Evolutionary conservation across 495 filamentous ascomycete species (phyloP).

Genomic region (Xylaria nigripes): DNA sequence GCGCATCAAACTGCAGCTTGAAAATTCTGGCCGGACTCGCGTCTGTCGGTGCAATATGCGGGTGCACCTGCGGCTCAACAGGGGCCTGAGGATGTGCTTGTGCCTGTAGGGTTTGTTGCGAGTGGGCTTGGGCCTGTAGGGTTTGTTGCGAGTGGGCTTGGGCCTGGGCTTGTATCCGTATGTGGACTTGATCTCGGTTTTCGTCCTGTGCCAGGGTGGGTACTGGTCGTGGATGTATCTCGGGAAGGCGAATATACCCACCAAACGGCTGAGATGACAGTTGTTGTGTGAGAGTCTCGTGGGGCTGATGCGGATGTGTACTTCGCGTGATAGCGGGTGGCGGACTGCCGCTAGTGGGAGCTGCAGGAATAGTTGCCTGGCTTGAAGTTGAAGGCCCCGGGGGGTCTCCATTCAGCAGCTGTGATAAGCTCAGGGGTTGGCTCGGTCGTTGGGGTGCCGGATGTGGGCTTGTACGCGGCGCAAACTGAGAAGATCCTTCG

Average conservation of each 20-base stretch:
- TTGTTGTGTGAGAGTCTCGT: not conserved
- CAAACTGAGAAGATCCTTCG: slow-evolving; percentile 10
- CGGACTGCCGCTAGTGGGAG: not conserved
- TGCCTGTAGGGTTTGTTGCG: not conserved
- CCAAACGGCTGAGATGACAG: not conserved
- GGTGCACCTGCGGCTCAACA: slow-evolving; percentile 19
- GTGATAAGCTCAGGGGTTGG: slow-evolving; percentile 9
- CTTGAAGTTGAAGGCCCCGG: not conserved
- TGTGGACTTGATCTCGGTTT: slow-evolving; percentile 2
- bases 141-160: not conserved
- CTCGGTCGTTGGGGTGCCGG: slow-evolving; percentile 4
- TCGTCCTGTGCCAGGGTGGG: not conserved
- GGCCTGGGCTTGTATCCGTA: slow-evolving; percentile 8
- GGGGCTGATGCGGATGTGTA: not conserved
- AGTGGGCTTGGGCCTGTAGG: not conserved
- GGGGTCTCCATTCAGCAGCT: slow-evolving; percentile 4
- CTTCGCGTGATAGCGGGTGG: not conserved
- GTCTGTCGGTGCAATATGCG: slow-evolving; percentile 29
- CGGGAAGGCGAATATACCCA: not conserved
- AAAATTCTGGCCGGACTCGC: slow-evolving; percentile 68
- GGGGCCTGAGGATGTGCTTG: slow-evolving; percentile 12
- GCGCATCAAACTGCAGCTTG: slow-evolving; percentile 92
- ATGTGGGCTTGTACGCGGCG: slow-evolving; percentile 6
- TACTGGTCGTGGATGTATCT: slow-evolving; percentile 5
- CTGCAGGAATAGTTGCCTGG: not conserved